Evolutionary conservation across 2,329 filamentous ascomycete species (phyloP).

Genomic region (Fusarium lateritium): DNA sequence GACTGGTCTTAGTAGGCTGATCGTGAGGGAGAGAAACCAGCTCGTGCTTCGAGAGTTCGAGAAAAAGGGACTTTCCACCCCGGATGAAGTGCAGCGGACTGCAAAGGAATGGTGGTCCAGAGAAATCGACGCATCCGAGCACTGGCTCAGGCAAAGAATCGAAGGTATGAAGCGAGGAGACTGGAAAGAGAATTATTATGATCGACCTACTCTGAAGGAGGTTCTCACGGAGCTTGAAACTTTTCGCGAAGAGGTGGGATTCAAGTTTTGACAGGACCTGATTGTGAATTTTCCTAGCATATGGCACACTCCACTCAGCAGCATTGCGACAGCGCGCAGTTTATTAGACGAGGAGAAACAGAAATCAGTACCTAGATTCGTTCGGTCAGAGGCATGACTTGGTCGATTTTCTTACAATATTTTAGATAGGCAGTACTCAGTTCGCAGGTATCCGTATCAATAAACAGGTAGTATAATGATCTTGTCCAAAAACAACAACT

Average conservation of each 20-base stretch:
- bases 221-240: conserved; percentile 55
- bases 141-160: conserved; percentile 61
- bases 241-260: conserved; percentile 45
- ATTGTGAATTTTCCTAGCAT: conserved; percentile 2
- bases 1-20: conserved; percentile 59
- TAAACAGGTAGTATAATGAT: conserved; percentile 9
- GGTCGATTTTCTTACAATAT: conserved; percentile 4
- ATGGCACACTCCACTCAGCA: conserved; percentile 13
- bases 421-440: neutral
- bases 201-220: conserved; percentile 63
- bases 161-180: conserved; percentile 57
- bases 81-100: conserved; percentile 55
- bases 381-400: neutral
- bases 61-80: conserved; percentile 52
- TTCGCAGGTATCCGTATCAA: conserved; percentile 18
- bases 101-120: conserved; percentile 64
- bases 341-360: conserved; percentile 7
- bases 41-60: conserved; percentile 60
- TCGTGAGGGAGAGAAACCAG: conserved; percentile 62
- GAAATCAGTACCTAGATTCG: neutral
- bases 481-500: neutral
- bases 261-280: conserved; percentile 28
- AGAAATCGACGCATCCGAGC: conserved; percentile 64
- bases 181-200: conserved; percentile 67
- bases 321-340: conserved; percentile 7